Evolutionary conservation across 148 eudicot species (phyloP), one percentile per base, ranked within the genome.

Genomic region (Vaccinium darrowii): DNA sequence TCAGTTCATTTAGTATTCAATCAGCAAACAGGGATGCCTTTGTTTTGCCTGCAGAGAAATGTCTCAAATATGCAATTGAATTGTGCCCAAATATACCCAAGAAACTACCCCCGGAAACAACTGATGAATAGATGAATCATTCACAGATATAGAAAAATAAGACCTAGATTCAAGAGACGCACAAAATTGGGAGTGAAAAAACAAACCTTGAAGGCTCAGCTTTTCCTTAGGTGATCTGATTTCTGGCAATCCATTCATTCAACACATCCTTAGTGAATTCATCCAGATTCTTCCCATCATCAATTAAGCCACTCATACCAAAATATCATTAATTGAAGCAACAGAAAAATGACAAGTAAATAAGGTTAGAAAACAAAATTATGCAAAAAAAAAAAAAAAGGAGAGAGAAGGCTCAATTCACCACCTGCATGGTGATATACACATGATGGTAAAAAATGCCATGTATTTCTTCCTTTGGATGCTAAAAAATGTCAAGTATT

Each of bases 221-320:
- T 91, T 93, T 93, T 82, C 96, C 96, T 88, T 92, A 93, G 72
- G 96, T 93, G 83, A 91, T 90, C 84, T 93, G 96, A 82, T 95
- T 93, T 82, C 90, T 95, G 82, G 92, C 90, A 76, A 93, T 97
- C 85, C 98, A 97, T 65, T 88, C 84, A 85, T 96, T 93, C 86
- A 96, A 84, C 75, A 96, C 91, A 84, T 94, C 98, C 87, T 85
- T 90, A 1, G 98, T 92, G 72, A 93, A 94, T 33, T 93, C 97
- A 84, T 94, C 98, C 1, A 95, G 98, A 81, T 94, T 96, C 88
- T 93, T 93, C 27, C 99, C 99, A 47, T 94, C 95, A 74, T 96
- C 98, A 79, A 96, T 95, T 82, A 93, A 90, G 78, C 95, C 92
- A 79, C 23, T 73, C 18, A 80, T 56, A 80, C 51, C 47, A 67